Evolutionary conservation across 768 basidiomycete species (phyloP), one percentile per base, ranked within the genome.

Genomic region (Russula compacta): DNA sequence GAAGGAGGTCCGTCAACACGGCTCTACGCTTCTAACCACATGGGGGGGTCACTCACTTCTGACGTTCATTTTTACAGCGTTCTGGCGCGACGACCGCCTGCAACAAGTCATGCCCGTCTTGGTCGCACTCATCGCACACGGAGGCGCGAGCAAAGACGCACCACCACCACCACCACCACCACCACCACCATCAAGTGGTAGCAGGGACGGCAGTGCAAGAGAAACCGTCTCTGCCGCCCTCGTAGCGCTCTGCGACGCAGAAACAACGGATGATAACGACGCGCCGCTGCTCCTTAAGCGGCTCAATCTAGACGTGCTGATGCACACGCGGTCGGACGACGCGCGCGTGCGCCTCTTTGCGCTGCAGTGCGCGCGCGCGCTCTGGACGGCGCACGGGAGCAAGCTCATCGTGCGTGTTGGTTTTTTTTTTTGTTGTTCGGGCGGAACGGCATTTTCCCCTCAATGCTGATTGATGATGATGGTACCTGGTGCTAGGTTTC

Each of bases 241-340:
- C 6, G 73, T 73, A 47, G 79, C 83, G 1, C 73, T 89, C 8
- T 76, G 80, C 1, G 84, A 84, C 39, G 77, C 78, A 39, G 73
- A 76, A 19, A 79, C 80, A 68, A 29, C 24, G 24, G 24, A 29
- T 3, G 24, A 29, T 3, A 85, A 87, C 68, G 76, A 79, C 39
- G 70, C 60, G 8, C 68, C 89, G 17, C 81, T 29, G 24, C 24
- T 29, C 24, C 24, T 95, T 65, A 95, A 97, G 71, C 70, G 77
- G 9, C 76, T 97, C 72, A 98, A 98, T 75, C 77, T 91, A 21
- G 79, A 84, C 58, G 70, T 98, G 33, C 81, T 97, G 55, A 89
- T 95, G 85, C 84, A 90, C 63, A 95, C 93, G 0, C 86, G 94
- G 15, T 87, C 88, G 5, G 94, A 97, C 58, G 86, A 90, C 61